These are phyloP conservation scores for Symbiodinium natans DNA, from an alignment of 73 alveolate genomes.

Conservation along the genomic window DNA sequence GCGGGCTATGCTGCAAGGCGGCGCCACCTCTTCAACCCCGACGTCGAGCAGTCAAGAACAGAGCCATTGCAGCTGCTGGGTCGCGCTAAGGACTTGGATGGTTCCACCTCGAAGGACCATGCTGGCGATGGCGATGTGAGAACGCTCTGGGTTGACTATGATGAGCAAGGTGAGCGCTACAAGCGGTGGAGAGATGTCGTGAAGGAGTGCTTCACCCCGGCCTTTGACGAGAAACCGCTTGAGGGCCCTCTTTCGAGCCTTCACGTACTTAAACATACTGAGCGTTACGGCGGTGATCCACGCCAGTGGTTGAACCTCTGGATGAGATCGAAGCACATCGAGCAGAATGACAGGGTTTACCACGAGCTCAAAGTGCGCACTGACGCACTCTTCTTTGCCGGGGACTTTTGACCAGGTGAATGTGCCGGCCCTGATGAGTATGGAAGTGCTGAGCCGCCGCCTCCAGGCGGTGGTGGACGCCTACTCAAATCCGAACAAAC, in stretches of 20 bases:
- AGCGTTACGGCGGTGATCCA: slow-evolving; percentile 28
- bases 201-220: neutral
- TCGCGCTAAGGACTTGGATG: neutral
- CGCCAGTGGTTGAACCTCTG: slow-evolving; percentile 32
- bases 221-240: neutral
- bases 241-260: slow-evolving; percentile 17
- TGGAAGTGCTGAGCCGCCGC: slow-evolving; percentile 3
- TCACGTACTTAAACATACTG: neutral
- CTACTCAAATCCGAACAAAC: slow-evolving; percentile 8
- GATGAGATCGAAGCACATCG: slow-evolving; percentile 5
- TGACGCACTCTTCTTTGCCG: slow-evolving; percentile 12
- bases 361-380: slow-evolving; percentile 23
- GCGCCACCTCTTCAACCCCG: neutral
- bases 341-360: neutral
- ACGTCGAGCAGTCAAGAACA: too few relatives aligned
- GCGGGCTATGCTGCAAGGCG: neutral
- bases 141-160: slow-evolving; percentile 57
- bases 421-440: neutral
- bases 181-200: slow-evolving; percentile 24
- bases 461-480: slow-evolving; percentile 18
- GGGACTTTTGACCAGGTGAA: slow-evolving; percentile 29
- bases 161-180: slow-evolving; percentile 15
- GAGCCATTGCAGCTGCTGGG: neutral
- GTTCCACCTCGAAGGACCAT: neutral
- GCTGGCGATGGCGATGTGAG: slow-evolving; percentile 21